phyloP scores from a whole-genome alignment of 768 basidiomycete species.

The Leccinellum rugosiceps region DNA sequence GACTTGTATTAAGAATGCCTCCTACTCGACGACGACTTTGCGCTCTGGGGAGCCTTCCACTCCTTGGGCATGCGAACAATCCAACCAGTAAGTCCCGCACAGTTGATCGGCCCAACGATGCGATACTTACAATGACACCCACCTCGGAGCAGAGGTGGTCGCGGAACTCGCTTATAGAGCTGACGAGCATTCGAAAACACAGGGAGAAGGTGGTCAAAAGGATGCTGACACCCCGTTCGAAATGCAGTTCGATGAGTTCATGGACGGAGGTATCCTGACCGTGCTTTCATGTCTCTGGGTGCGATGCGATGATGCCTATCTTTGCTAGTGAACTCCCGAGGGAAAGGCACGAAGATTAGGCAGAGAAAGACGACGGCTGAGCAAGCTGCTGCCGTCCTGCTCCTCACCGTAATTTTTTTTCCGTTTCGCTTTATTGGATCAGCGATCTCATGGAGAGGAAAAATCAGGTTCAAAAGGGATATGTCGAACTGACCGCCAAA shows the following conservation, averaged over 20 bases:
- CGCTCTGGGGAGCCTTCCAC: constrained; percentile 22
- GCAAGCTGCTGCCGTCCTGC: constrained; percentile 24
- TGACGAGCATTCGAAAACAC: constrained; percentile 7
- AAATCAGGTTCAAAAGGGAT: constrained; percentile 25
- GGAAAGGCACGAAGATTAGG: constrained; percentile 14
- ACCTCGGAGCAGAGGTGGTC: constrained; percentile 20
- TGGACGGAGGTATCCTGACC: constrained; percentile 21
- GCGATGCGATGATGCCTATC: neutral
- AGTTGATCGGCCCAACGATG: neutral
- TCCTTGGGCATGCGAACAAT: constrained; percentile 21
- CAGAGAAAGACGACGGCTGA: constrained; percentile 22
- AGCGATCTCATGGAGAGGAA: neutral
- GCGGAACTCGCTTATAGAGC: constrained; percentile 26
- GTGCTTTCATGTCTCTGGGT: neutral
- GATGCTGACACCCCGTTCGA: constrained; percentile 14
- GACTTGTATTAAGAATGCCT: constrained; percentile 14
- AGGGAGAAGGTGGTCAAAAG: neutral
- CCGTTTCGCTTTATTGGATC: neutral
- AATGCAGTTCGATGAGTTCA: constrained; percentile 25
- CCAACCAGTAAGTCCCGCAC: constrained; percentile 19
- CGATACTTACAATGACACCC: neutral
- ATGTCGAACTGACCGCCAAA: constrained; percentile 21
- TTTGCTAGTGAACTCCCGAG: constrained; percentile 24
- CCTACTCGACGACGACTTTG: constrained; percentile 15
- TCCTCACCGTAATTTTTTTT: constrained; percentile 16